These are phyloP conservation scores for Acacia concinna DNA, from an alignment of 331 rosid genomes.

Conservation along the genomic window DNA sequence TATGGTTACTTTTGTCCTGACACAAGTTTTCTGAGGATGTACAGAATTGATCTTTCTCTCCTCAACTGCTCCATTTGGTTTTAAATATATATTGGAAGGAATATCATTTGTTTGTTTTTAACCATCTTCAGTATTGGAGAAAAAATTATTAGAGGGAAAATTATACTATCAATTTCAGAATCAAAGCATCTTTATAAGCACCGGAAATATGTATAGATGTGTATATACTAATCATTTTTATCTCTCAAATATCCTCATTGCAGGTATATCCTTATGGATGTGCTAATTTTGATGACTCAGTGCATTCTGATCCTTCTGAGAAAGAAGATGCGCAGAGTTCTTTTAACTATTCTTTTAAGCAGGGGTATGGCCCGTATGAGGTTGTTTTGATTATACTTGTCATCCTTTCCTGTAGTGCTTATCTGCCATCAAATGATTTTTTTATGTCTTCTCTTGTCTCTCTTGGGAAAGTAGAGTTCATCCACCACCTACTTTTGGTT, in stretches of 20 bases:
- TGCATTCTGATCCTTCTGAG: constrained; percentile 71
- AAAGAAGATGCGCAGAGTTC: constrained; percentile 96
- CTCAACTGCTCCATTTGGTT: not conserved
- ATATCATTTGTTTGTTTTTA: not conserved
- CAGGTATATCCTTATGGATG: constrained; percentile 75
- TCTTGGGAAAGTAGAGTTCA: constrained; percentile 55
- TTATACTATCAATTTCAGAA: not conserved
- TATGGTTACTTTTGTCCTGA: not conserved
- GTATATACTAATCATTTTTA: constrained; percentile 3
- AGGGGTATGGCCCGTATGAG: constrained; percentile 59
- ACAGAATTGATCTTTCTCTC: not conserved
- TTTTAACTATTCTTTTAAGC: constrained; percentile 57
- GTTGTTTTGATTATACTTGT: constrained; percentile 25
- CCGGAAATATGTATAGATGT: constrained; percentile 17
- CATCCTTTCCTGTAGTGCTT: constrained; percentile 19
- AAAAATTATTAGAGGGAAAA: not conserved
- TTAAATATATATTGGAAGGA: not conserved
- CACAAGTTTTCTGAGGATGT: constrained; percentile 1
- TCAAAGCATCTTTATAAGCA: constrained; percentile 18
- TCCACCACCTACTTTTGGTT: constrained; percentile 97
- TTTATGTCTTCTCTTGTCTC: constrained; percentile 31
- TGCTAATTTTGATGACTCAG: constrained; percentile 54
- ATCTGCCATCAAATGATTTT: constrained; percentile 25
- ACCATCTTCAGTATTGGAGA: not conserved
- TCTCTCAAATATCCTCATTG: constrained; percentile 34